Percentiles rank a stretch among this genome's conserved stretches.
These are phyloP conservation scores for Plasmodium berghei DNA, from an alignment of 169 alveolate genomes.

Conservation along the genomic window DNA sequence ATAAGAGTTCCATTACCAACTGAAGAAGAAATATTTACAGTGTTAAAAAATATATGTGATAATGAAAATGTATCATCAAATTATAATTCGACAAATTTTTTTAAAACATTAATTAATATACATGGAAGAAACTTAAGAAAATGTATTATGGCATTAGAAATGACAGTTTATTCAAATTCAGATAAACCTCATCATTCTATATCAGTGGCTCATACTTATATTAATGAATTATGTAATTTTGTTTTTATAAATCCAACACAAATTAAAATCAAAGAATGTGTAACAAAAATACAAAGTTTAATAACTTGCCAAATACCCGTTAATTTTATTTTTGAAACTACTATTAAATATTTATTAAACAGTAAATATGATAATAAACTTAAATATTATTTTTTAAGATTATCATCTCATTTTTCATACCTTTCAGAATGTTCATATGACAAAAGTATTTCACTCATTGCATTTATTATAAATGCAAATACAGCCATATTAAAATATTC, in stretches of 20 bases:
- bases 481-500: conserved; percentile 60
- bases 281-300: conserved; percentile 53
- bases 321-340: conserved; percentile 55
- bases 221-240: conserved; percentile 59
- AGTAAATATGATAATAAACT: conserved; percentile 28
- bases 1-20: conserved; percentile 96
- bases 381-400: conserved; percentile 28
- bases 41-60: conserved; percentile 41
- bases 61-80: conserved; percentile 29
- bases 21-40: conserved; percentile 81
- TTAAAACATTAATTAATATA: conserved; percentile 30
- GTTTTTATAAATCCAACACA: conserved; percentile 59
- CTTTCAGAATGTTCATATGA: conserved; percentile 65
- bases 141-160: conserved; percentile 73
- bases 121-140: conserved; percentile 67
- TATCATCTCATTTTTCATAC: conserved; percentile 46
- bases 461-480: conserved; percentile 64
- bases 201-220: conserved; percentile 51
- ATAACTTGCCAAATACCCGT: conserved; percentile 73
- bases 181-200: conserved; percentile 38
- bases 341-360: conserved; percentile 43
- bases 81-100: conserved; percentile 21
- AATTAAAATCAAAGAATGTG: conserved; percentile 63
- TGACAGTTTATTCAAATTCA: conserved; percentile 60
- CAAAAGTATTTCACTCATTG: conserved; percentile 66